phyloP scores from a whole-genome alignment of 2,329 filamentous ascomycete species.

The Xylariaceae sp. region DNA sequence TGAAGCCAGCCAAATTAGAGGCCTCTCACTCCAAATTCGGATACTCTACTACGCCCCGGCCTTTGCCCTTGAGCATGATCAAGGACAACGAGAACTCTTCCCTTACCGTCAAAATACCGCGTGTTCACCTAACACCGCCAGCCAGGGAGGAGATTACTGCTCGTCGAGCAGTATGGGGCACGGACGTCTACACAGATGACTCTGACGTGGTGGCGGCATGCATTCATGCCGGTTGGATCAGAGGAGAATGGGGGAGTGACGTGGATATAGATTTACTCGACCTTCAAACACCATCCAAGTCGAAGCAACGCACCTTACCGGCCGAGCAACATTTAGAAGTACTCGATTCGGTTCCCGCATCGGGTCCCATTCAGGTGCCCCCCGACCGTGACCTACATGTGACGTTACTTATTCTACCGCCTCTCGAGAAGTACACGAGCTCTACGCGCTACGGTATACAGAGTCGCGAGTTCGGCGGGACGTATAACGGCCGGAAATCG shows the following conservation, averaged over 20 bases:
- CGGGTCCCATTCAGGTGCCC: slow-evolving; percentile 61
- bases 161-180: slow-evolving; percentile 82
- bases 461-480: slow-evolving; percentile 71
- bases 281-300: slow-evolving; percentile 41
- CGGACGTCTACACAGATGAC: slow-evolving; percentile 92
- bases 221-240: slow-evolving; percentile 89
- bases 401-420: slow-evolving; percentile 76
- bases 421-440: slow-evolving; percentile 69
- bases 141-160: slow-evolving; percentile 80
- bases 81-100: slow-evolving; percentile 82
- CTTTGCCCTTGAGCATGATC: slow-evolving; percentile 69
- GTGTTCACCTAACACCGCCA: slow-evolving; percentile 65
- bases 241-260: slow-evolving; percentile 79
- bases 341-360: slow-evolving; percentile 51
- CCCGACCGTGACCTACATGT: slow-evolving; percentile 77
- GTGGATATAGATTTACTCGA: slow-evolving; percentile 67
- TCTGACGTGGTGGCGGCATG: slow-evolving; percentile 89
- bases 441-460: slow-evolving; percentile 75
- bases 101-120: slow-evolving; percentile 80
- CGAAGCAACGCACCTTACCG: slow-evolving; percentile 30
- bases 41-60: slow-evolving; percentile 58
- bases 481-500: slow-evolving; percentile 38
- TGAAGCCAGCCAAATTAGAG: slow-evolving; percentile 51
- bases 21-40: slow-evolving; percentile 41
- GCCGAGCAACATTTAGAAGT: slow-evolving; percentile 37